Evolutionary conservation across 108 stramenopile species (phyloP), one percentile per base, ranked within the genome.

Genomic region (Epipyxis sp.): DNA sequence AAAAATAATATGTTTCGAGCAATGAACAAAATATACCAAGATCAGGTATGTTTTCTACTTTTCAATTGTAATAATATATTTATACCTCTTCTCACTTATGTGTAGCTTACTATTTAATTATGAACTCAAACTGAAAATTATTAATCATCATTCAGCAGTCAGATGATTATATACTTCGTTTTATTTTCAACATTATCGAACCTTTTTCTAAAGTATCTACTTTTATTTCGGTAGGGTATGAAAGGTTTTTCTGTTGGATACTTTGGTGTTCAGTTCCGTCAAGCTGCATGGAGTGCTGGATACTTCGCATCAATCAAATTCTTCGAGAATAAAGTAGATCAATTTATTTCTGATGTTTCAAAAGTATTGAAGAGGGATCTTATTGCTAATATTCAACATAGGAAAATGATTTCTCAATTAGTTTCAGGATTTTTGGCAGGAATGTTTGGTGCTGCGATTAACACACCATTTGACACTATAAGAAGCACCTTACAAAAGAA

Each of bases 391-490:
- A n/a, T n/a, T n/a, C n/a, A n/a, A n/a, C n/a, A n/a, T n/a, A n/a
- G n/a, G n/a, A 74, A 57, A 42, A 57, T 42, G 10, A 13, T 74
- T 30, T 13, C 13, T 29, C 61, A 65, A 37, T 27, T 80, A 39
- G 2, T 58, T 6, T 42, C 59, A 25, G 80, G 80, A 1, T 81
- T 81, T 41, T 34, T 41, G 1, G 80, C 80, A 30, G 80, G 80
- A 2, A 76, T 78, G n/a, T 59, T 59, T 34, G 80, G 80, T 13
- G 80, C 80, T 43, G 40, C 34, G n/a, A n/a, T 78, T 6, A 81
- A 81, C 80, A 81, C 80, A 40, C 80, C 80, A 1, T 76, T 76
- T 3, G 80, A 81, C 61, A 69, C 67, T 29, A 29, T 81, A 40
- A 57, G 80, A 35, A 42, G 76, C 16, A 76, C 57, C 1, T 44